Evolutionary conservation across 2,329 filamentous ascomycete species (phyloP).

Genomic region (Aspergillus candidus): DNA sequence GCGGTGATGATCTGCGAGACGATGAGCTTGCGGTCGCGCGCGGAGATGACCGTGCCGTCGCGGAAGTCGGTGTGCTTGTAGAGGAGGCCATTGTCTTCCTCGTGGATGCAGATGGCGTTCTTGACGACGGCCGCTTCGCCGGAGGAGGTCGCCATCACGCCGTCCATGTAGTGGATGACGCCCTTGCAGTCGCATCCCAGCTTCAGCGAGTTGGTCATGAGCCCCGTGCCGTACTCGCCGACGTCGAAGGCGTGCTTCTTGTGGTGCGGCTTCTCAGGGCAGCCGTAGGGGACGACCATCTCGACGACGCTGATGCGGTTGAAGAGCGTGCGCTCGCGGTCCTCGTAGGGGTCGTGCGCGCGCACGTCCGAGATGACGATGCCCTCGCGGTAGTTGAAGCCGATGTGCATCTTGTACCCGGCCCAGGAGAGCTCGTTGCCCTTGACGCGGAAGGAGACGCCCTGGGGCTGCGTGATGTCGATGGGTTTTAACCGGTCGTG

Average conservation of each 20-base stretch:
- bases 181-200: constrained; percentile 26
- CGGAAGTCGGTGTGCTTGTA: constrained; percentile 85
- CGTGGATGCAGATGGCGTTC: constrained; percentile 26
- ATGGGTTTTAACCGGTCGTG: constrained; percentile 9
- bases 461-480: constrained; percentile 24
- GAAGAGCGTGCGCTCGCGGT: constrained; percentile 25
- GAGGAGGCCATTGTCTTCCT: constrained; percentile 25
- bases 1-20: constrained; percentile 88
- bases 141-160: constrained; percentile 19
- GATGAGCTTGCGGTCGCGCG: constrained; percentile 74
- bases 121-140: constrained; percentile 15
- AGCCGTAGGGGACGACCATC: constrained; percentile 26
- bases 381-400: constrained; percentile 49
- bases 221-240: constrained; percentile 22
- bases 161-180: constrained; percentile 25
- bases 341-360: constrained; percentile 22
- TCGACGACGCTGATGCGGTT: constrained; percentile 26
- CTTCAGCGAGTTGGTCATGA: constrained; percentile 26
- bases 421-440: constrained; percentile 27
- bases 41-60: constrained; percentile 77
- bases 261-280: constrained; percentile 22
- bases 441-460: constrained; percentile 25
- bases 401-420: constrained; percentile 35
- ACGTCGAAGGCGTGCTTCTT: constrained; percentile 27
- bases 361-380: constrained; percentile 49